Evolutionary conservation across 805 yeast species (phyloP).

Genomic region (Ogataea angusta): DNA sequence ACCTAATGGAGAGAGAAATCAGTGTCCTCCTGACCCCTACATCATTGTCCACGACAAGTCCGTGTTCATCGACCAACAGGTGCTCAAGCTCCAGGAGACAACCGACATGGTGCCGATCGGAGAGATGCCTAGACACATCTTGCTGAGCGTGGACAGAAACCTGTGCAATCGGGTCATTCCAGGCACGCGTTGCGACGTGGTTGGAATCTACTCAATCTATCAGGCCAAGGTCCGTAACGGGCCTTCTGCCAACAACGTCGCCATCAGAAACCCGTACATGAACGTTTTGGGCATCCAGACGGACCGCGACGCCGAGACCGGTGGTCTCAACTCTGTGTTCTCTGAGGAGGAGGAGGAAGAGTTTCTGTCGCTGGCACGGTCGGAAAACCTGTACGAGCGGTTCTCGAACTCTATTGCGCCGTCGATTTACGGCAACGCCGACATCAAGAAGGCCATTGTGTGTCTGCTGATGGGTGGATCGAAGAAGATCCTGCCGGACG

Average conservation of each 20-base stretch:
- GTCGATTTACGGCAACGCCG: conserved; percentile 89
- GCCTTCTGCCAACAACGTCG: conserved; percentile 58
- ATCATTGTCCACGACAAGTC: conserved; percentile 92
- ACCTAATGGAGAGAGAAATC: conserved; percentile 44
- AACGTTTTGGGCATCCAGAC: conserved; percentile 83
- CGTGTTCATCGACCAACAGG: conserved; percentile 91
- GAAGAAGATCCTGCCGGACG: conserved; percentile 87
- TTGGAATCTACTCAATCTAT: conserved; percentile 90
- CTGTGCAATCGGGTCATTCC: conserved; percentile 90
- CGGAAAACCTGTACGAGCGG: conserved; percentile 81
- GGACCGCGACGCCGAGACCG: conserved; percentile 61
- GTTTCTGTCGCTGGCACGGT: conserved; percentile 73
- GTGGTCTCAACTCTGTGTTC: conserved; percentile 49
- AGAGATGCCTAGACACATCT: conserved; percentile 94
- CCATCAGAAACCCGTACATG: conserved; percentile 89
- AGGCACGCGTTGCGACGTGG: conserved; percentile 87
- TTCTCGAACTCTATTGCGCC: conserved; percentile 92
- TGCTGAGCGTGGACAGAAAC: conserved; percentile 84
- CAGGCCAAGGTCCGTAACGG: conserved; percentile 59
- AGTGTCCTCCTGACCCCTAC: conserved; percentile 91
- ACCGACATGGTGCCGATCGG: conserved; percentile 99
- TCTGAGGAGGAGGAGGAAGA: conserved; percentile 94
- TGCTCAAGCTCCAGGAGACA: conserved; percentile 89
- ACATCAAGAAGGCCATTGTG: conserved; percentile 89
- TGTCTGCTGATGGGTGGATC: conserved; percentile 95